Evolutionary conservation across 2,329 filamentous ascomycete genomes (phyloP).

Genomic region (Botrytis galanthina): DNA sequence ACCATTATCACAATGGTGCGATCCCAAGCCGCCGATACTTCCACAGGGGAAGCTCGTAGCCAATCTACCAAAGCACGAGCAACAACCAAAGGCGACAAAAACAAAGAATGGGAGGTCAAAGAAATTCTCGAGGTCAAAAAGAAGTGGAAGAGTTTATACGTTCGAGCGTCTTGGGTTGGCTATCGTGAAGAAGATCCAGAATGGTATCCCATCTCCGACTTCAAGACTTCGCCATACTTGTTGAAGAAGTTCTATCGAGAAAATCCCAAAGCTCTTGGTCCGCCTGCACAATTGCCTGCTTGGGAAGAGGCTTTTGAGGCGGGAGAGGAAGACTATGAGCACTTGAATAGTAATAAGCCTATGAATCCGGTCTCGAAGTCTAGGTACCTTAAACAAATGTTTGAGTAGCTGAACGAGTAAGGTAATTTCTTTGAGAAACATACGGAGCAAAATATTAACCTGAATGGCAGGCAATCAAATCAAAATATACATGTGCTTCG

Average conservation of each 20-base stretch:
- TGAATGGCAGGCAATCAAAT: neutral
- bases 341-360: neutral
- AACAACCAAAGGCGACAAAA: neutral
- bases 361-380: neutral
- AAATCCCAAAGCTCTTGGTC: neutral
- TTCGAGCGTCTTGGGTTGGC: neutral
- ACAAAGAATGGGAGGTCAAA: slow-evolving; percentile 4
- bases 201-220: neutral
- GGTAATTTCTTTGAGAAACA: rapidly evolving
- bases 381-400: neutral
- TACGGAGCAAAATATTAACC: neutral
- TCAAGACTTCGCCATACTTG: neutral
- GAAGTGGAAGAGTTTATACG: neutral
- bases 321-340: slow-evolving; percentile 2
- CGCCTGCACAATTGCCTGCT: neutral
- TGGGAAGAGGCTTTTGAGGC: neutral
- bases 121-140: neutral
- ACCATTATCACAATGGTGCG: neutral
- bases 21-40: neutral
- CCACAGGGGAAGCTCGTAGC: neutral
- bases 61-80: neutral
- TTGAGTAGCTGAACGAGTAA: neutral
- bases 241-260: neutral
- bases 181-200: neutral
- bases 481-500: neutral